A percentile compares a stretch with the other conserved stretches of the same genome.
These are phyloP conservation scores for Metschnikowia henanensis DNA, from an alignment of 805 yeast genomes.

Conservation along the genomic window DNA sequence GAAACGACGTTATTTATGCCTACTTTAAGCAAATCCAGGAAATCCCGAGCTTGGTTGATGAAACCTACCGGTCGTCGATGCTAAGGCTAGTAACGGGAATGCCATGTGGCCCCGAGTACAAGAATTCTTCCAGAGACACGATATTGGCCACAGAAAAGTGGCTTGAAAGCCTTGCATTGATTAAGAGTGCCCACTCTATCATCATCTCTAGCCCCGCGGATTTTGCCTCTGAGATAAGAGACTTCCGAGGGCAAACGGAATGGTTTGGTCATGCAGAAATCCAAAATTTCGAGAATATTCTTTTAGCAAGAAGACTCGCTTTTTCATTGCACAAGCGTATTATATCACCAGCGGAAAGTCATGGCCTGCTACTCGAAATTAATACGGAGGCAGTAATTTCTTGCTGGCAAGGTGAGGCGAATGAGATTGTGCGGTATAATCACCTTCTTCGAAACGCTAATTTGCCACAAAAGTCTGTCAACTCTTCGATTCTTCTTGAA, in stretches of 20 bases:
- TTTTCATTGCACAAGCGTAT: conserved; percentile 30
- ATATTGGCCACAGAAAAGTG: conserved; percentile 2
- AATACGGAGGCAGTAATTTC: neutral
- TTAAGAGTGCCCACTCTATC: conserved; percentile 5
- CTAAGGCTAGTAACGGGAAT: conserved; percentile 17
- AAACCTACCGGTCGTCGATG: conserved; percentile 22
- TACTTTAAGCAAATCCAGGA: conserved; percentile 50
- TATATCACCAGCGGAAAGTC: too few relatives aligned
- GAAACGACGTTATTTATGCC: conserved; percentile 51
- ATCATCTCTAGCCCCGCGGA: conserved; percentile 7
- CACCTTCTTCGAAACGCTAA: conserved; percentile 34
- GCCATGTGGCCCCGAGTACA: neutral
- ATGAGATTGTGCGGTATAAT: conserved; percentile 46
- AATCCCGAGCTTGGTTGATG: conserved; percentile 18
- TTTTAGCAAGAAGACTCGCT: conserved; percentile 42
- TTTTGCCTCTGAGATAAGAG: conserved; percentile 11
- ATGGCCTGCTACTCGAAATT: too few relatives aligned
- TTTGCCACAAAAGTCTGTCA: conserved; percentile 51
- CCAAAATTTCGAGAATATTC: conserved; percentile 22
- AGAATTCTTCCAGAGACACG: neutral
- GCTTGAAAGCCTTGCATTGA: conserved; percentile 11
- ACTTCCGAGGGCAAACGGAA: conserved; percentile 4
- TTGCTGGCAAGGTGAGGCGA: conserved; percentile 25
- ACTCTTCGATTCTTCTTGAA: conserved; percentile 47
- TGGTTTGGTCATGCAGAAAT: conserved; percentile 14